These are phyloP conservation scores for Spatholobus suberectus DNA, from an alignment of 306 rosid genomes.

Conservation along the genomic window DNA sequence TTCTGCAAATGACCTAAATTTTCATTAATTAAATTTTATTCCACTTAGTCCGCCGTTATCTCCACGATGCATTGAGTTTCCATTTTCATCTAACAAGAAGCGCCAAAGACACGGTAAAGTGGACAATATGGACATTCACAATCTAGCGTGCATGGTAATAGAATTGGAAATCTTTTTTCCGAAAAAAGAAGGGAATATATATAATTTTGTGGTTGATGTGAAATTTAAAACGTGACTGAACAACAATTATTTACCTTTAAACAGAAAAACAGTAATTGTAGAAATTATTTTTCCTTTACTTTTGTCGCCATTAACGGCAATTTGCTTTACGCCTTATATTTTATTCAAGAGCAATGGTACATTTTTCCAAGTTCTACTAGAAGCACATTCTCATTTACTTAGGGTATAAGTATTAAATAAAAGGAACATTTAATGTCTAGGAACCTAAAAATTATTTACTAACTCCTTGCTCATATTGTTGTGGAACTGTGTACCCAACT, in stretches of 20 bases:
- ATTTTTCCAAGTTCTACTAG: neutral
- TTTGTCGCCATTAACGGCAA: neutral
- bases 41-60: neutral
- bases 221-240: neutral
- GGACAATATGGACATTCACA: neutral
- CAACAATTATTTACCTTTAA: neutral
- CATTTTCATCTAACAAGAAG: neutral
- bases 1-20: neutral
- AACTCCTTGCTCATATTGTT: neutral
- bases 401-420: neutral
- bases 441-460: neutral
- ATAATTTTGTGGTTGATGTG: neutral
- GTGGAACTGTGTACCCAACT: neutral
- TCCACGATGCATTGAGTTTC: neutral
- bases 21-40: neutral
- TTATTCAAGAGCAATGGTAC: neutral
- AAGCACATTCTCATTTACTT: neutral
- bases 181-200: no score
- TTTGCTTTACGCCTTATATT: conserved; percentile 1
- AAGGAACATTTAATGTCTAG: no score
- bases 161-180: neutral
- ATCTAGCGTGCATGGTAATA: neutral
- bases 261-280: neutral
- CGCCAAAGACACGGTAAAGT: neutral
- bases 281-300: neutral